These are phyloP conservation scores for Perkinsus olseni DNA, from an alignment of 169 alveolate genomes.

Conservation along the genomic window DNA sequence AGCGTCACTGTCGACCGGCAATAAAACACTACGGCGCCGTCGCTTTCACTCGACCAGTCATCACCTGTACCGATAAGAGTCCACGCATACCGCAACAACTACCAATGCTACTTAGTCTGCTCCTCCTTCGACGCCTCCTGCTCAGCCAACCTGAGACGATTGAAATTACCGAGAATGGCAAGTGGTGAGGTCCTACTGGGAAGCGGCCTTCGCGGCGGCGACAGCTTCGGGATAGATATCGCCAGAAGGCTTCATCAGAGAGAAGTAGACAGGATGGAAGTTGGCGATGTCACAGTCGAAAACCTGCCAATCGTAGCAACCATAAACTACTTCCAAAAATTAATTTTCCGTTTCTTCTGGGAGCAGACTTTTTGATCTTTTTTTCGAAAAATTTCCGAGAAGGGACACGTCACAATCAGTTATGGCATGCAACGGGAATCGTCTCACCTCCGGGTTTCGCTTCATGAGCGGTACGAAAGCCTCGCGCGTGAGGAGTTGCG, in stretches of 20 bases:
- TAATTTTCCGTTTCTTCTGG: too few relatives aligned
- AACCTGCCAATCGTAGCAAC: neutral
- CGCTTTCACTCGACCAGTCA: neutral
- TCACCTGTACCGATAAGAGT: too few relatives aligned
- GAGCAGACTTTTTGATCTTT: too few relatives aligned
- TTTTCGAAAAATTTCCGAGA: too few relatives aligned
- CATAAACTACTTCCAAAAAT: too few relatives aligned
- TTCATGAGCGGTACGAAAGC: conserved; percentile 6
- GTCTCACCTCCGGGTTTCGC: conserved; percentile 1
- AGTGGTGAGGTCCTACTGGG: neutral
- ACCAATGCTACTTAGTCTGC: neutral
- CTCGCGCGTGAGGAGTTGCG: conserved; percentile 11
- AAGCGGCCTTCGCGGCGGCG: neutral
- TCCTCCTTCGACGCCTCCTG: neutral
- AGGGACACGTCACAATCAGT: too few relatives aligned
- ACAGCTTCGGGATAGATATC: neutral
- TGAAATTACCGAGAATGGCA: neutral
- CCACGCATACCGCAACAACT: too few relatives aligned
- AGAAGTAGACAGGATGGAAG: neutral
- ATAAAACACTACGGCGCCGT: neutral
- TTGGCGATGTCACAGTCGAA: neutral
- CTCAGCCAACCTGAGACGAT: neutral
- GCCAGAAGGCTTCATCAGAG: neutral
- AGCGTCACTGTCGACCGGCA: neutral
- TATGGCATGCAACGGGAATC: too few relatives aligned